Conservation (phyloP, 2,329 filamentous ascomycete species). For the Pseudogymnoascus sp. region DNA sequence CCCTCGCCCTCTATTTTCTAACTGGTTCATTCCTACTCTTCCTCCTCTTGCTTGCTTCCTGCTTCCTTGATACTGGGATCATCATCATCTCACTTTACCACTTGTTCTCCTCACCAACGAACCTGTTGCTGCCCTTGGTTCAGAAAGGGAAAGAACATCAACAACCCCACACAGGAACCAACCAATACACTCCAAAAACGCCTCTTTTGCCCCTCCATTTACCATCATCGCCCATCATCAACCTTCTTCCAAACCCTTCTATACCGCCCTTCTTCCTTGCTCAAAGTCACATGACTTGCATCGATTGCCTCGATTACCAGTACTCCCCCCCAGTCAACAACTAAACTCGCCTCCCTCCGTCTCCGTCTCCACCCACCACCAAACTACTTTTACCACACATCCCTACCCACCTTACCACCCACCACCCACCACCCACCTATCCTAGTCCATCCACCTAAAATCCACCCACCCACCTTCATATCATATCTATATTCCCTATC, state of each 20-base stretch:
- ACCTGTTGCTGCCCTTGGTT: background rate
- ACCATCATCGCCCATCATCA: constrained; percentile 6
- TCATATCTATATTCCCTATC: constrained; percentile 10
- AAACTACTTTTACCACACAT: background rate
- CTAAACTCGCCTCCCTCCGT: too few relatives aligned
- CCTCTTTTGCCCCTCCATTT: background rate
- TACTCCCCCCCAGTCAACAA: too few relatives aligned
- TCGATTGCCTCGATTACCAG: too few relatives aligned
- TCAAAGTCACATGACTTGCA: background rate
- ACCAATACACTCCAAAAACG: background rate
- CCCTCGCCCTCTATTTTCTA: background rate
- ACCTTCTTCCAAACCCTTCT: background rate
- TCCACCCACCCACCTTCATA: constrained; percentile 13
- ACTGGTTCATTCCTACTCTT: too few relatives aligned
- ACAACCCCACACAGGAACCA: background rate
- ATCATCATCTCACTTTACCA: background rate
- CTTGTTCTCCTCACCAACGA: too few relatives aligned
- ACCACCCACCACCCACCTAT: background rate
- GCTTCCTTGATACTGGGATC: background rate
- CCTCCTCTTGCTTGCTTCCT: too few relatives aligned
- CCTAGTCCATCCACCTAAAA: background rate
- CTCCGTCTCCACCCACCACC: constrained; percentile 12
- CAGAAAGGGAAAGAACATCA: background rate
- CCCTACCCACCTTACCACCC: constrained; percentile 14
- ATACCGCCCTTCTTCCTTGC: too few relatives aligned